Percentiles rank a stretch among this genome's conserved stretches.
Conservation (phyloP, 305 asterid species). For the Solanum chacoense region DNA sequence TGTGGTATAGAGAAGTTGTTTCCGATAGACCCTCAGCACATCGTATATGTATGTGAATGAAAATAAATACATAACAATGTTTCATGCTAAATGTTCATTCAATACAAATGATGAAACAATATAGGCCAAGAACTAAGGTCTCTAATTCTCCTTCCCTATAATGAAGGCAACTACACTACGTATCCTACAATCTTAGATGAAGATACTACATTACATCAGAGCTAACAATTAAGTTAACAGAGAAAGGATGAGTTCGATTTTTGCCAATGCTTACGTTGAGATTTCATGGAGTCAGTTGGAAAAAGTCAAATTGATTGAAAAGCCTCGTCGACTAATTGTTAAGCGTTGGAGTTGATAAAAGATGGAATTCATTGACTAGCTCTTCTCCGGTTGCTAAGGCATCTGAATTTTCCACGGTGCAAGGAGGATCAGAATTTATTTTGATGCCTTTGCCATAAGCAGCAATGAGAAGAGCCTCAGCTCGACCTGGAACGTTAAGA, state of each 20-base stretch:
- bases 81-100: neutral
- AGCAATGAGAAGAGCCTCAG: conserved; percentile 89
- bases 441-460: conserved; percentile 76
- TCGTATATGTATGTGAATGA: neutral
- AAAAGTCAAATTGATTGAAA: neutral
- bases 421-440: neutral
- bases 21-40: neutral
- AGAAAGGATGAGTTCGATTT: neutral
- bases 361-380: neutral
- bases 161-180: neutral
- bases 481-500: conserved; percentile 53
- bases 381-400: neutral
- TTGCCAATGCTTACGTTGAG: neutral
- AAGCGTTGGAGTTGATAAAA: neutral
- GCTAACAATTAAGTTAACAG: neutral
- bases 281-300: neutral
- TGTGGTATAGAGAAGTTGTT: neutral
- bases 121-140: neutral
- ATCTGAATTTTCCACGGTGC: neutral
- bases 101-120: neutral
- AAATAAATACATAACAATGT: neutral
- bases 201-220: neutral
- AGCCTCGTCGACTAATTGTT: neutral
- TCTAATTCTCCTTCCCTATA: neutral
- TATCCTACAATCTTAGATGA: neutral